phyloP scores from a whole-genome alignment of 371 early-diverging fungal genomes.

The Dipsacomyces acuminosporus region DNA sequence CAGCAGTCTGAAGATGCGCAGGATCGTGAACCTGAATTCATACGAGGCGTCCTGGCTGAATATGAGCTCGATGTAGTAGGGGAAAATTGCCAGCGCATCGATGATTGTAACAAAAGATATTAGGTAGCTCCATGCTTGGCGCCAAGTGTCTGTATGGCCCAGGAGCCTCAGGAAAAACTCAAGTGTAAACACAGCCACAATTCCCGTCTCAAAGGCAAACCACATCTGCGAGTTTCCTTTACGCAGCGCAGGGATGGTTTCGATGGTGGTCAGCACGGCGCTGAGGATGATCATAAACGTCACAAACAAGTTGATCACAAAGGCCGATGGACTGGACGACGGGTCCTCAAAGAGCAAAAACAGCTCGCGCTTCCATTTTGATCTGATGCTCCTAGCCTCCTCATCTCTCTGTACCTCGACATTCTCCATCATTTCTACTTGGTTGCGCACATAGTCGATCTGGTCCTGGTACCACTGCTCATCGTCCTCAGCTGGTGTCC shows the following conservation, averaged over 20 bases:
- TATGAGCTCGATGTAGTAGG: slow-evolving; percentile 73
- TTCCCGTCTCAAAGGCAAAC: slow-evolving; percentile 70
- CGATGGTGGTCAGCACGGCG: slow-evolving; percentile 75
- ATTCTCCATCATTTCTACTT: slow-evolving; percentile 43
- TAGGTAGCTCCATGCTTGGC: slow-evolving; percentile 49
- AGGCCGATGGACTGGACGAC: slow-evolving; percentile 55
- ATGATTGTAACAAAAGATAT: slow-evolving; percentile 58
- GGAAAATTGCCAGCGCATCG: slow-evolving; percentile 75
- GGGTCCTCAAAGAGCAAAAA: slow-evolving; percentile 52
- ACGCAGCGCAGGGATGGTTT: slow-evolving; percentile 75
- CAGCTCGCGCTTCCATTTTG: slow-evolving; percentile 57
- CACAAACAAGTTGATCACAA: slow-evolving; percentile 69
- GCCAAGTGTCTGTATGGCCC: slow-evolving; percentile 62
- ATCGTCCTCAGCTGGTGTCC: slow-evolving; percentile 21
- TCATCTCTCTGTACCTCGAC: slow-evolving; percentile 36
- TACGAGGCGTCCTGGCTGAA: slow-evolving; percentile 66
- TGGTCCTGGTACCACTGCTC: slow-evolving; percentile 44
- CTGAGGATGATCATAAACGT: slow-evolving; percentile 69
- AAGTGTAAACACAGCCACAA: slow-evolving; percentile 72
- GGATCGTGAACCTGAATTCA: slow-evolving; percentile 78
- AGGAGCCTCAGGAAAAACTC: slow-evolving; percentile 68
- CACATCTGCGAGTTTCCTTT: slow-evolving; percentile 46
- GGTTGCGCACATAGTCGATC: slow-evolving; percentile 44
- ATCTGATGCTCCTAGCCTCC: slow-evolving; percentile 28
- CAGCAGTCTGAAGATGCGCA: slow-evolving; percentile 73